These are phyloP conservation scores for Intubia oerlemansii DNA, from an alignment of 2,329 filamentous ascomycete genomes.

Conservation along the genomic window DNA sequence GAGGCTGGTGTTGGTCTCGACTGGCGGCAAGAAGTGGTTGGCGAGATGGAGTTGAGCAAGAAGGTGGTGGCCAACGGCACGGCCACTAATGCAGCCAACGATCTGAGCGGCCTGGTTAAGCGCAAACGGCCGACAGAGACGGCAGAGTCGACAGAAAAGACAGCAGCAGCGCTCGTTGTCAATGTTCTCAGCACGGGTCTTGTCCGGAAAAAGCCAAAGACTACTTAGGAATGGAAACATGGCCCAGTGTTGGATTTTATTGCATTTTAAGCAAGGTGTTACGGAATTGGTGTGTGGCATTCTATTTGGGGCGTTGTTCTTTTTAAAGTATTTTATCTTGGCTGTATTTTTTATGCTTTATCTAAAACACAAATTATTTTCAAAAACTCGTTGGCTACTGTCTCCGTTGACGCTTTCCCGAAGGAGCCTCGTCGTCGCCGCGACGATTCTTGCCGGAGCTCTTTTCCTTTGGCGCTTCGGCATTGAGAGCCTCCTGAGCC, in stretches of 20 bases:
- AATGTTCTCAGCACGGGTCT: constrained; percentile 17
- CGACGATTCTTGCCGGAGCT: constrained; percentile 1
- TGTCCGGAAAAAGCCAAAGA: constrained; percentile 34
- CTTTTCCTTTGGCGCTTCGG: constrained; percentile 6
- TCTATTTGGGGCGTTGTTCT: too few species aligned
- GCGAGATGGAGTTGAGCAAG: constrained; percentile 17
- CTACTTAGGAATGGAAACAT: too few species aligned
- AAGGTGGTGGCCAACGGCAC: constrained; percentile 3
- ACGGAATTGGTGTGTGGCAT: too few species aligned
- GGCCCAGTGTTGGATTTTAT: too few species aligned
- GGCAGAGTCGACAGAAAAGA: too few species aligned
- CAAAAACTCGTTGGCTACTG: too few species aligned
- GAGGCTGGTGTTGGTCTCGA: constrained; percentile 35
- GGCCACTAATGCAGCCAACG: constrained; percentile 14
- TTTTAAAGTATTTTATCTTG: too few species aligned
- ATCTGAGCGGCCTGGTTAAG: constrained; percentile 25
- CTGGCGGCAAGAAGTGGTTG: constrained; percentile 31
- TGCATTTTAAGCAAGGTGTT: too few species aligned
- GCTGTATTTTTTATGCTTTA: too few species aligned
- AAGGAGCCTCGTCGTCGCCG: constrained; percentile 1
- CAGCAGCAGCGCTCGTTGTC: constrained; percentile 4
- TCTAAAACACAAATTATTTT: too few species aligned
- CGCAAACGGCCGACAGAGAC: constrained; percentile 8
- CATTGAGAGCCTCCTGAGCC: constrained; percentile 6
- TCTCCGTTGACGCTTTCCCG: constrained; percentile 5